phyloP scores from a whole-genome alignment of 495 filamentous ascomycete genomes.

The Podospora tetraspora region DNA sequence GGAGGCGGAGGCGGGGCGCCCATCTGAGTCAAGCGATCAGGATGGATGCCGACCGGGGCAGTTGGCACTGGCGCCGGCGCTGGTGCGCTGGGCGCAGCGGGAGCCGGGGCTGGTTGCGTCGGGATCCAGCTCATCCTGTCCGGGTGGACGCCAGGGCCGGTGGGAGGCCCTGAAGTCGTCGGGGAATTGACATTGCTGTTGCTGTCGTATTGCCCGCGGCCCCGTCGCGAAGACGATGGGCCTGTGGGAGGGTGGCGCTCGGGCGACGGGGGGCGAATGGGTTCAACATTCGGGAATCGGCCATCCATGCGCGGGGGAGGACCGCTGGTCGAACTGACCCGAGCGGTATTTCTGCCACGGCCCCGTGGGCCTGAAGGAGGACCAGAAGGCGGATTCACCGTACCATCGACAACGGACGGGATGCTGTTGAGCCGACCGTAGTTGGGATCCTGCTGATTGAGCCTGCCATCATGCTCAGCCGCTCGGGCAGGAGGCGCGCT shows the following conservation, averaged over 20 bases:
- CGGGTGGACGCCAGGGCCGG: conserved; percentile 36
- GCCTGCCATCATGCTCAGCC: conserved; percentile 49
- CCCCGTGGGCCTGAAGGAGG: conserved; percentile 70
- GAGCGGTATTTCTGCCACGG: conserved; percentile 39
- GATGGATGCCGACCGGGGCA: conserved; percentile 38
- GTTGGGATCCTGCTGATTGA: conserved; percentile 55
- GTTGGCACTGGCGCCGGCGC: conserved; percentile 23
- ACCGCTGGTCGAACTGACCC: conserved; percentile 28
- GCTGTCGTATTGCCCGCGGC: conserved; percentile 36
- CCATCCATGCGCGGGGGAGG: conserved; percentile 34
- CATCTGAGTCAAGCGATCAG: conserved; percentile 45
- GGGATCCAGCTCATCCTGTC: conserved; percentile 40
- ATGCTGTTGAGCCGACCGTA: conserved; percentile 55
- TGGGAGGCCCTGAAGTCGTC: conserved; percentile 24
- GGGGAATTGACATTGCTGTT: conserved; percentile 25
- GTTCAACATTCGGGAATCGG: conserved; percentile 31
- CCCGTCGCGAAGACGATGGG: conserved; percentile 40
- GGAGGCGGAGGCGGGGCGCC: conserved; percentile 10
- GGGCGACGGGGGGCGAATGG: conserved; percentile 38
- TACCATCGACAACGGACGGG: conserved; percentile 39
- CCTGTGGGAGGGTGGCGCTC: conserved; percentile 47
- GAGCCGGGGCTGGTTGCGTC: conserved; percentile 18
- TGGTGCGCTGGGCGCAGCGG: neutral
- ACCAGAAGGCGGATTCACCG: conserved; percentile 21
- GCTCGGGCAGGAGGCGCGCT: conserved; percentile 28